These are phyloP conservation scores for Hyphodiscus hymeniophilus DNA, from an alignment of 495 filamentous ascomycete species.

Conservation along the genomic window DNA sequence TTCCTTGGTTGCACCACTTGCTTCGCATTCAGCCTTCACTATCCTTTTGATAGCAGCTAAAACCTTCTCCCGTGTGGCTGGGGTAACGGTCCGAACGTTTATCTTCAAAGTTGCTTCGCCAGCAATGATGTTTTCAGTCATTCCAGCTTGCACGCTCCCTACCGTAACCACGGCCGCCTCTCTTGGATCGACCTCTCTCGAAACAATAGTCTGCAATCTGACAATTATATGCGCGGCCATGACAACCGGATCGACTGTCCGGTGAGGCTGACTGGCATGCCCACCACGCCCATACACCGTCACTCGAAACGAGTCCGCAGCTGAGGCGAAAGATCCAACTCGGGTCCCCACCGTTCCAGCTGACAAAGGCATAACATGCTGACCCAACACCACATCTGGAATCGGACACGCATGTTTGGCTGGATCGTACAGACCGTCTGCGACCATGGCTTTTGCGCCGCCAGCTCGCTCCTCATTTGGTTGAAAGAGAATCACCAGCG, in stretches of 20 bases:
- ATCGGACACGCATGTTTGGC: constrained; percentile 32
- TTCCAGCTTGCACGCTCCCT: constrained; percentile 41
- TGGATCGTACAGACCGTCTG: constrained; percentile 49
- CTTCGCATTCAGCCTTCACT: constrained; percentile 44
- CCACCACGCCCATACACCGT: constrained; percentile 43
- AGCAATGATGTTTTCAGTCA: constrained; percentile 46
- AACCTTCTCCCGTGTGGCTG: constrained; percentile 33
- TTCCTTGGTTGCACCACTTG: constrained; percentile 30
- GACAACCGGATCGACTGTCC: constrained; percentile 48
- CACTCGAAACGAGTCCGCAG: constrained; percentile 35
- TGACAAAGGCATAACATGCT: constrained; percentile 40
- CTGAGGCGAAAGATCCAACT: constrained; percentile 32
- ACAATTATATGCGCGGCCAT: constrained; percentile 43
- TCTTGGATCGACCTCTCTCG: constrained; percentile 41
- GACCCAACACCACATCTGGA: constrained; percentile 50
- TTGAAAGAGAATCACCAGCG: constrained; percentile 51
- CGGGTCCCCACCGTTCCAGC: constrained; percentile 32
- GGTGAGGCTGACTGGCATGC: constrained; percentile 43
- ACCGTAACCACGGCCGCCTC: constrained; percentile 48
- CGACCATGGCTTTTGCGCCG: constrained; percentile 53
- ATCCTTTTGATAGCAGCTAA: constrained; percentile 40
- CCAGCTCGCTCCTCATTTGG: constrained; percentile 48
- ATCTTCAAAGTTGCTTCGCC: constrained; percentile 38
- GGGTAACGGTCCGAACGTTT: constrained; percentile 36
- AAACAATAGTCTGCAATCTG: constrained; percentile 47